These are phyloP conservation scores for Hortiboletus campestris DNA, from an alignment of 768 basidiomycete species.

Conservation along the genomic window DNA sequence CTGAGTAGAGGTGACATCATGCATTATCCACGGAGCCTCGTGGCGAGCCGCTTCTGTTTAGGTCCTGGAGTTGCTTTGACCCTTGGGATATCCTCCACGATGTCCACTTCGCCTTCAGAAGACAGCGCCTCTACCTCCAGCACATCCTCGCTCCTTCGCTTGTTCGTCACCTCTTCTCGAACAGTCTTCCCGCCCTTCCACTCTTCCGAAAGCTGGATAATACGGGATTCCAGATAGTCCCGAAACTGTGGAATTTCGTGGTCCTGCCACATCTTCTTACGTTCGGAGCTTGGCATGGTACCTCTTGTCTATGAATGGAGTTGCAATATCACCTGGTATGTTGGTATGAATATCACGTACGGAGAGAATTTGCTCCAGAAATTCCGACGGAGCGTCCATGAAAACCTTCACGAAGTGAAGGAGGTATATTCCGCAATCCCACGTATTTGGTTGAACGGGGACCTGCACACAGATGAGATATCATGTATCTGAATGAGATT, in stretches of 20 bases:
- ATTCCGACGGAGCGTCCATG: conserved; percentile 56
- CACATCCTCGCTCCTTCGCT: conserved; percentile 23
- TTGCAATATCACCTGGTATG: neutral
- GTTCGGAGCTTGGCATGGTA: conserved; percentile 35
- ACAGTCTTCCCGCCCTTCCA: conserved; percentile 49
- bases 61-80: conserved; percentile 9
- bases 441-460: conserved; percentile 83
- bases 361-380: conserved; percentile 48
- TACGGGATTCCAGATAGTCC: conserved; percentile 41
- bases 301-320: conserved; percentile 29
- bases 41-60: conserved; percentile 15
- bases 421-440: conserved; percentile 91
- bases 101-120: conserved; percentile 42
- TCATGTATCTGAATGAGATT: neutral
- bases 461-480: conserved; percentile 48
- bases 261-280: conserved; percentile 53
- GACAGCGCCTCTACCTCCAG: conserved; percentile 20
- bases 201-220: conserved; percentile 47
- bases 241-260: conserved; percentile 46
- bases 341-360: conserved; percentile 7
- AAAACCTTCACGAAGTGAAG: conserved; percentile 84
- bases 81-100: conserved; percentile 32
- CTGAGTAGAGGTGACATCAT: neutral
- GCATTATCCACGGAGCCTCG: conserved; percentile 30
- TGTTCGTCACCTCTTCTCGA: conserved; percentile 34